Evolutionary conservation across 805 yeast species (phyloP).

Genomic region (Priceomyces haplophilus): DNA sequence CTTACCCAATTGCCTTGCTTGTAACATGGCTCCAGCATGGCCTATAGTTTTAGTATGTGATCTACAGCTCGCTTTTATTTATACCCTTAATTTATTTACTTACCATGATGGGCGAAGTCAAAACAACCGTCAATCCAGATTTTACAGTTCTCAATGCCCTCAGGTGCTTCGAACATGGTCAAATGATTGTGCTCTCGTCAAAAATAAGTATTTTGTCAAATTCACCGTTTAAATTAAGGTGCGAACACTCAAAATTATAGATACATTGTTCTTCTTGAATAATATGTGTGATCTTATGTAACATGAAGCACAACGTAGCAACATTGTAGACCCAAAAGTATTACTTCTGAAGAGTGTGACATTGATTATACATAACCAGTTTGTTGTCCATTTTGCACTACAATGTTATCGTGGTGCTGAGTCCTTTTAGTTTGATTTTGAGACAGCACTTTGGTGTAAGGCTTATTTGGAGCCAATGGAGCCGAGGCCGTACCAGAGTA

Average conservation of each 20-base stretch:
- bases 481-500: constrained; percentile 16
- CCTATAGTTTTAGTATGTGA: constrained; percentile 20
- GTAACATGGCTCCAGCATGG: constrained; percentile 95
- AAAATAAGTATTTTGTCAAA: neutral
- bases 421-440: constrained; percentile 1
- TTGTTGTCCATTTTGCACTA: neutral
- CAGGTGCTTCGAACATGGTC: constrained; percentile 39
- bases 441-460: neutral
- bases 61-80: neutral
- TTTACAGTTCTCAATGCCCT: constrained; percentile 43
- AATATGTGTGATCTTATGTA: no score
- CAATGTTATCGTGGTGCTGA: neutral
- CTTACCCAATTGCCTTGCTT: constrained; percentile 80
- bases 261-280: no score
- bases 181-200: neutral
- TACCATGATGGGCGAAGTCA: constrained; percentile 95
- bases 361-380: neutral
- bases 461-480: neutral
- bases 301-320: no score
- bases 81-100: constrained; percentile 14
- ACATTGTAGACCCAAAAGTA: no score
- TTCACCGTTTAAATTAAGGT: no score
- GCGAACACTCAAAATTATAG: no score
- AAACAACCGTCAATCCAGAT: constrained; percentile 99
- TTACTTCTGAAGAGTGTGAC: no score